Percentiles rank a stretch among this genome's conserved stretches.
Evolutionary conservation across 495 filamentous ascomycete genomes (phyloP).

Genomic region (Talaromyces thailandensis): DNA sequence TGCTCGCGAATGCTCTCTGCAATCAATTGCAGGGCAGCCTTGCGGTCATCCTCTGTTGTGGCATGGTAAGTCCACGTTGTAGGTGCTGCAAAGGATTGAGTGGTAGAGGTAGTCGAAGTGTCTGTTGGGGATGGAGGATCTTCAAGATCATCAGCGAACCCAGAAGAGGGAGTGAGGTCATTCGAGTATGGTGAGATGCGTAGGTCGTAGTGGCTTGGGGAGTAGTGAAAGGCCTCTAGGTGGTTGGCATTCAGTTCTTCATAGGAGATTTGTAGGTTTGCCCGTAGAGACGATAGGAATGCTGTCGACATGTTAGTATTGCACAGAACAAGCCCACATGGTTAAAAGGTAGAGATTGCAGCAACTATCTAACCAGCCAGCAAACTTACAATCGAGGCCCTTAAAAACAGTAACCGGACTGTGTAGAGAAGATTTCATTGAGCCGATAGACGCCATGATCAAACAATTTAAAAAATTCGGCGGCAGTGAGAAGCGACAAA

Average conservation of each 20-base stretch:
- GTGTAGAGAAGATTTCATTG: constrained; percentile 2
- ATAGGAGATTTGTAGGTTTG: constrained; percentile 16
- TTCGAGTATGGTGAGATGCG: constrained; percentile 8
- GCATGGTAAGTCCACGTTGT: constrained; percentile 13
- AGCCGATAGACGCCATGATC: not conserved
- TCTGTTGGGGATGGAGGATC: constrained; percentile 14
- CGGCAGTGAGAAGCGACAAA: not conserved
- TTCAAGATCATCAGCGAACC: constrained; percentile 8
- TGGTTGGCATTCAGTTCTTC: constrained; percentile 8
- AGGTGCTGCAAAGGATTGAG: constrained; percentile 9
- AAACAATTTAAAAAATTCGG: not conserved
- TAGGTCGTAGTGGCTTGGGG: not conserved
- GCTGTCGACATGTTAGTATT: constrained; percentile 10
- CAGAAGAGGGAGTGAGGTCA: constrained; percentile 11
- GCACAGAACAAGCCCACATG: not conserved
- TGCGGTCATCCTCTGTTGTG: constrained; percentile 23
- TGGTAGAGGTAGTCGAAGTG: constrained; percentile 9
- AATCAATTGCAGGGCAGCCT: constrained; percentile 41
- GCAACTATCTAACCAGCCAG: not conserved
- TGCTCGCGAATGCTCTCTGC: constrained; percentile 56
- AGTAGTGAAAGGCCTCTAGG: not conserved
- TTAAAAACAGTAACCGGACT: constrained; percentile 2
- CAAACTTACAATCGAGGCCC: constrained; percentile 1
- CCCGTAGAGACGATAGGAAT: constrained; percentile 17
- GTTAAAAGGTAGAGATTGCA: not conserved